Evolutionary conservation across 2,329 filamentous ascomycete genomes (phyloP), one percentile per base, ranked within the genome.

Genomic region (Dactylonectria estremocensis): DNA sequence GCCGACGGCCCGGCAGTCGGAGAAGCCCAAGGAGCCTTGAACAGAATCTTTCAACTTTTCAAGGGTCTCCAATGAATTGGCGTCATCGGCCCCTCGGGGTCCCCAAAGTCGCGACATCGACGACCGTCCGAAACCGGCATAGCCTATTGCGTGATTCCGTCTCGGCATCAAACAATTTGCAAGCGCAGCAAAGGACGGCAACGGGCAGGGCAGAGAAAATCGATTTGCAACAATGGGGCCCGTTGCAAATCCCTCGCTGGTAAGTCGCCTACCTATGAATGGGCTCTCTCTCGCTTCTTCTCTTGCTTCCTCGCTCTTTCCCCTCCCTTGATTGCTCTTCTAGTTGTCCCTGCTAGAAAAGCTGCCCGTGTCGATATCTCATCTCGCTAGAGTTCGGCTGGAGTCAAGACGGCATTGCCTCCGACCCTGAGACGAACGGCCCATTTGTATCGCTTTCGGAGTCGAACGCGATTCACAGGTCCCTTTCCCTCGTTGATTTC

Each of bases 101-200:
- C 64, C 72, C 72, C 67, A 72, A 56, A 66, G 65, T 75, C 70
- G 69, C 72, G 70, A 68, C 68, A 75, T 71, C 64, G 50, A 69
- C 33, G 50, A 72, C 78, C 80, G 72, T 67, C 80, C 77, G 22
- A 66, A 76, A 72, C 59, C 48, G 75, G 79, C 52, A 67, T 77
- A 77, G 76, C 54, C 70, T 78, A 82, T 82, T 82, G 80, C 80
- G 80, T 82, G 80, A 82, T 82, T 81, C 75, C 72, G 59, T 76
- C 70, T 67, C 76, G 71, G 64, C 75, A 80, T 81, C 79, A 77
- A 77, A 79, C 78, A 80, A 81, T 79, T 80, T 73, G 67, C 71
- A 72, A 72, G 65, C 68, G 70, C 74, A 72, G 72, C 57, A 62
- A 69, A 28, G 24, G 64, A 55, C 56, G 60, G 45, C n/a, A n/a